phyloP scores from a whole-genome alignment of 371 early-diverging fungal genomes.

The Nematocida ironsii region DNA sequence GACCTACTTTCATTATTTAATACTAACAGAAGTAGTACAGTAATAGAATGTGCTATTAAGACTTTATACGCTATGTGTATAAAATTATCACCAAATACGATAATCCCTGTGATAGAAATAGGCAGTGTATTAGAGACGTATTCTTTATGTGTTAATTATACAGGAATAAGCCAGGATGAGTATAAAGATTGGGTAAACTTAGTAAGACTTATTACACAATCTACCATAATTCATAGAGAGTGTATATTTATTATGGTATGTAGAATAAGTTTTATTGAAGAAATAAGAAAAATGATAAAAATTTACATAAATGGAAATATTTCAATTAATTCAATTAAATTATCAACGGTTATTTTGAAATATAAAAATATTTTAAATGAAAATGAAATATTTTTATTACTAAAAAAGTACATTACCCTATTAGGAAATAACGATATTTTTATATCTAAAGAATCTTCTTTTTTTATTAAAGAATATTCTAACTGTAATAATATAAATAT shows the following conservation, averaged over 20 bases:
- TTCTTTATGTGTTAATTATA: neutral
- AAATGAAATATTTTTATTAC: neutral
- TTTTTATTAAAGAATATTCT: neutral
- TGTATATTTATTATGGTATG: neutral
- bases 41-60: slow-evolving; percentile 48
- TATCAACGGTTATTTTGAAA: neutral
- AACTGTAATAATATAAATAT: neutral
- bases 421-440: slow-evolving; percentile 22
- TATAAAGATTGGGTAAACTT: neutral
- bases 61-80: neutral
- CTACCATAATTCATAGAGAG: neutral
- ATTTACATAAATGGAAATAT: neutral
- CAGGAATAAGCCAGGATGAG: neutral
- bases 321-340: neutral
- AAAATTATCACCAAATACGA: slow-evolving; percentile 14
- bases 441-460: slow-evolving; percentile 20
- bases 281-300: neutral
- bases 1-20: neutral
- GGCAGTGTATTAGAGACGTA: slow-evolving; percentile 18
- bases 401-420: neutral
- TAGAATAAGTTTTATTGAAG: neutral
- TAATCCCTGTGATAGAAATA: slow-evolving; percentile 14
- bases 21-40: slow-evolving; percentile 12
- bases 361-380: neutral
- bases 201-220: neutral